Conservation (phyloP, 805 yeast species). For the Metschnikowia matae region DNA sequence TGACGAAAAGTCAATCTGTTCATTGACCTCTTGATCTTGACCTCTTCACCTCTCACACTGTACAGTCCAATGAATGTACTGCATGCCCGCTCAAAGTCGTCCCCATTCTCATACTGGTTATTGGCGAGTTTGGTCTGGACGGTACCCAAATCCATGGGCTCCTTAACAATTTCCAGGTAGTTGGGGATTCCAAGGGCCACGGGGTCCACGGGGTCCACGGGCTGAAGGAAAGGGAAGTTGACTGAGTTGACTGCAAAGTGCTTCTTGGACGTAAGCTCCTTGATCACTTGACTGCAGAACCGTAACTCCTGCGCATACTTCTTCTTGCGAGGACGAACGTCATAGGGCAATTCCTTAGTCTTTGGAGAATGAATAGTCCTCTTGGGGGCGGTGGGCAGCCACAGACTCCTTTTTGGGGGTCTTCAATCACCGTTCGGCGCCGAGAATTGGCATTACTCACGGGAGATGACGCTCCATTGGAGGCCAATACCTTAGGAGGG, state of each 20-base stretch:
- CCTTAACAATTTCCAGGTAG: conserved; percentile 78
- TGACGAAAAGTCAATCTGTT: too few relatives aligned
- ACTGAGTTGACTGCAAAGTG: conserved; percentile 73
- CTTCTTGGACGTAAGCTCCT: conserved; percentile 79
- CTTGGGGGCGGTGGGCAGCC: conserved; percentile 84
- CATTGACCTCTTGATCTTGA: too few relatives aligned
- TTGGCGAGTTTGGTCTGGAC: conserved; percentile 74
- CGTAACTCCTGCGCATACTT: conserved; percentile 85
- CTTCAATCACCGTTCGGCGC: conserved; percentile 23
- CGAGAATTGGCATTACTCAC: conserved; percentile 13
- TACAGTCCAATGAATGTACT: too few relatives aligned
- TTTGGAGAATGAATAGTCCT: conserved; percentile 96
- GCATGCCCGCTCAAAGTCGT: conserved; percentile 81
- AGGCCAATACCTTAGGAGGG: conserved; percentile 56
- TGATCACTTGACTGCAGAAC: conserved; percentile 76
- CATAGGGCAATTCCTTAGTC: conserved; percentile 89
- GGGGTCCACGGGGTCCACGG: conserved; percentile 97
- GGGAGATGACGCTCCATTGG: conserved; percentile 11
- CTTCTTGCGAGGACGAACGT: conserved; percentile 85
- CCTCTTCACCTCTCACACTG: too few relatives aligned
- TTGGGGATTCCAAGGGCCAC: conserved; percentile 90
- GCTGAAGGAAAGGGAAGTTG: conserved; percentile 88
- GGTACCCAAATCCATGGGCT: conserved; percentile 94
- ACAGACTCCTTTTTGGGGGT: conserved; percentile 63
- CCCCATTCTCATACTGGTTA: conserved; percentile 85